Evolutionary conservation across 1,139 yeast genomes (phyloP), one percentile per base, ranked within the genome.

Genomic region (Taphrina confusa): DNA sequence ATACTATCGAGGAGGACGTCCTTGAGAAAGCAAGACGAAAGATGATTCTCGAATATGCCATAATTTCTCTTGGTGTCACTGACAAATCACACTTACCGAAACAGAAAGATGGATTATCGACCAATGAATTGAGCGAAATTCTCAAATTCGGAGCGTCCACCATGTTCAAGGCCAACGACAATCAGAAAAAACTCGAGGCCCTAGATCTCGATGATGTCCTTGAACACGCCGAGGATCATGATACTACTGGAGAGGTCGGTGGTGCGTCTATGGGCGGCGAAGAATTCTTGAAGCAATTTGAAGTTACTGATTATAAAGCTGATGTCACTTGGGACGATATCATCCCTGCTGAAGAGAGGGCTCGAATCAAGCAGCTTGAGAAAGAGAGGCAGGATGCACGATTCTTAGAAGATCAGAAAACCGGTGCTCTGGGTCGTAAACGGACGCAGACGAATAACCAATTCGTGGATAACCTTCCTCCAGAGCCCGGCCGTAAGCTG

Each of bases 301-400:
- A 94, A 73, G 98, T 94, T 60, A 94, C 98, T 0, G 98, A 94
- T 73, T 94, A 91, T 73, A 94, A 94, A 74, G 97, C 98, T 0
- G 97, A 94, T 72, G 90, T 92, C 63, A 95, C 90, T 66, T 94
- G 99, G 99, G 98, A 94, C 75, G 99, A 94, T 72, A 94, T 94
- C 68, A 94, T 94, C 68, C 99, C 99, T 0, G 94, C 89, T 66
- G 96, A 89, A 57, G 98, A 94, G 72, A 78, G 94, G 64, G 81
- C 83, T 61, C 87, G 87, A 71, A 79, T 94, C 69, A 92, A 94
- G 72, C 96, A 87, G 65, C 96, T 90, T 63, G 98, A 92, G 69
- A 85, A 86, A 77, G 84, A 83, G 71, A 81, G 87, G 60, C 82
- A 85, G 47, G 97, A 92, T 67, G 97, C 92, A 65, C 85, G 82